Evolutionary conservation across 1,284 basidiomycete genomes (phyloP), one percentile per base, ranked within the genome.

Genomic region (Cystobasidium slooffiae): DNA sequence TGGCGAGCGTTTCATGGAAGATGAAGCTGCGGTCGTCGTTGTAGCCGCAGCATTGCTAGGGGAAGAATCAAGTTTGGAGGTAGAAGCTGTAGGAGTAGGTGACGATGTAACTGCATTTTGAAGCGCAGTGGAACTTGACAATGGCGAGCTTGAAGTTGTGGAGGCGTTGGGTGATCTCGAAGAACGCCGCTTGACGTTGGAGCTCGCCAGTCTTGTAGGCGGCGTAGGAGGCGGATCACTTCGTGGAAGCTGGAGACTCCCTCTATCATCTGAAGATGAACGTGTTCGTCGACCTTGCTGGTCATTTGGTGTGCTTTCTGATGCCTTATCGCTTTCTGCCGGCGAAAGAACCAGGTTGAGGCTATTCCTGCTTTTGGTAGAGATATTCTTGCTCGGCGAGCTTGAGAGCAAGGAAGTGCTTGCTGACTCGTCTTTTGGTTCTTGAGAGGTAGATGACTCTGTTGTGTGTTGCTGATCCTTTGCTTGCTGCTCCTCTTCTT

Each of bases 191-290:
- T 66, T 66, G 24, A 66, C 41, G 20, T 43, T 52, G 6, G 64
- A 66, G 44, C 64, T 66, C 37, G 61, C 69, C 4, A 73, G 44
- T 41, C 70, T 65, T 31, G 62, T 62, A n/a, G 70, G 70, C 37
- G 70, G 62, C 37, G 70, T 65, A 56, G 70, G 70, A n/a, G 62
- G 70, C 10, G 70, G 70, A 24, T 66, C 64, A 53, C 43, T 66
- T 14, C 58, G 58, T n/a, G 64, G 64, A 37, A 51, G 8, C 46
- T 37, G 64, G 9, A 53, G n/a, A 14, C 51, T 55, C 31, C 24
- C 37, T 22, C 64, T 47, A 14, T 55, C 64, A 41, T 66, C 64
- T 31, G 61, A 22, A 10, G 61, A 63, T 10, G 20, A 63, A 10
- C 16, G 44, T 14, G 61, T 43, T 24, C 18, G 61, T 37, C 12